Conservation (phyloP, 352 stramenopile species). For the Pythium guiyangense region DNA sequence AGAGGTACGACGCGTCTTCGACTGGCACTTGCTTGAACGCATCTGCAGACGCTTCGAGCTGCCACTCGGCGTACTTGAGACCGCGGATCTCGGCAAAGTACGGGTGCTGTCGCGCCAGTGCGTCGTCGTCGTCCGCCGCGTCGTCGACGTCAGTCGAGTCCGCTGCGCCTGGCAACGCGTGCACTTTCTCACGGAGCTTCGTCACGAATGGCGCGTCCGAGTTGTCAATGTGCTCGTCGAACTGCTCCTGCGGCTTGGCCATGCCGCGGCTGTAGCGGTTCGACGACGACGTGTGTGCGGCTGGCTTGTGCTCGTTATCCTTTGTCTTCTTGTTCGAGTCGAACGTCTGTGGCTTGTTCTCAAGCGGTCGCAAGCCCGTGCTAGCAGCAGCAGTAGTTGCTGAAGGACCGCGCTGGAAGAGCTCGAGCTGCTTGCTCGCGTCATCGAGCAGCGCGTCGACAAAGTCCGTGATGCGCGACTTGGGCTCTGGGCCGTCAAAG, state of each 20-base stretch:
- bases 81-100: constrained; percentile 65
- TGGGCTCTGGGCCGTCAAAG: constrained; percentile 77
- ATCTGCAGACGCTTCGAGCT: constrained; percentile 37
- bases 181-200: constrained; percentile 88
- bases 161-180: constrained; percentile 56
- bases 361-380: constrained; percentile 22
- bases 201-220: constrained; percentile 90
- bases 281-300: not conserved
- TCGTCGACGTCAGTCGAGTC: constrained; percentile 19
- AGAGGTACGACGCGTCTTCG: constrained; percentile 79
- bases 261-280: constrained; percentile 25
- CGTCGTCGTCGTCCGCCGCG: constrained; percentile 37
- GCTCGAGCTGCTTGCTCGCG: constrained; percentile 69
- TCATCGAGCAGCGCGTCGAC: constrained; percentile 80
- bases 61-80: constrained; percentile 82
- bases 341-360: constrained; percentile 69
- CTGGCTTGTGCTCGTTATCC: not conserved
- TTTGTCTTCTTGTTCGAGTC: constrained; percentile 23
- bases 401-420: constrained; percentile 33
- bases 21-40: constrained; percentile 64
- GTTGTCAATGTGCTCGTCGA: constrained; percentile 93
- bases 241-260: constrained; percentile 87
- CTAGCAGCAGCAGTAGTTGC: constrained; percentile 6
- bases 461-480: constrained; percentile 67
- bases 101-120: constrained; percentile 36